These are phyloP conservation scores for Saraca asoca DNA, from an alignment of 331 rosid genomes.

Conservation along the genomic window DNA sequence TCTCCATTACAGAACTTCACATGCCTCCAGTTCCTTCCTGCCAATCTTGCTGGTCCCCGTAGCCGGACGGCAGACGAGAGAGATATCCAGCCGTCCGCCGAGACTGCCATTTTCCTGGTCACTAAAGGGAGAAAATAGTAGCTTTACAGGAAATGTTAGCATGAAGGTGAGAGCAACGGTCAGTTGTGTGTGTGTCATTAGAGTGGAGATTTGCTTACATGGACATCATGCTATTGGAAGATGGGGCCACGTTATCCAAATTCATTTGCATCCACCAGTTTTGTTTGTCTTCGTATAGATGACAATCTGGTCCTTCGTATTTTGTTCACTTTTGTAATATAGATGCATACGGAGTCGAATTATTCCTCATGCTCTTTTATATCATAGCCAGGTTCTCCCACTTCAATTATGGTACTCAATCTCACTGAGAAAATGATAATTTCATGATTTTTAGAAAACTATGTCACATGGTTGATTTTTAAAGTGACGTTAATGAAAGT, in stretches of 20 bases:
- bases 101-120: conserved; percentile 34
- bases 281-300: background rate
- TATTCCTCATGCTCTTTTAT: too few relatives aligned
- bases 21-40: conserved; percentile 14
- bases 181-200: too few relatives aligned
- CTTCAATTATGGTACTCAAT: too few relatives aligned
- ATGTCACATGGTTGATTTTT: too few relatives aligned
- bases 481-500: too few relatives aligned
- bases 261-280: conserved; percentile 40
- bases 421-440: too few relatives aligned
- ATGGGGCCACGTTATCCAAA: conserved; percentile 45
- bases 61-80: conserved; percentile 29
- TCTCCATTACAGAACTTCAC: conserved; percentile 37
- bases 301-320: too few relatives aligned
- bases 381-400: too few relatives aligned
- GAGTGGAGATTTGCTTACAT: conserved; percentile 32
- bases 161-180: too few relatives aligned
- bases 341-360: too few relatives aligned
- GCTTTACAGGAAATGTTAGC: conserved; percentile 27
- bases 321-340: too few relatives aligned
- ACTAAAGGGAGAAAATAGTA: conserved; percentile 24
- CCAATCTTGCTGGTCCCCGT: conserved; percentile 18
- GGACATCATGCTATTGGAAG: conserved; percentile 21
- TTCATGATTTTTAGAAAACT: too few relatives aligned
- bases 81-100: conserved; percentile 36